Conservation (phyloP, 2,329 filamentous ascomycete genomes). For the Colletotrichum sidae region DNA sequence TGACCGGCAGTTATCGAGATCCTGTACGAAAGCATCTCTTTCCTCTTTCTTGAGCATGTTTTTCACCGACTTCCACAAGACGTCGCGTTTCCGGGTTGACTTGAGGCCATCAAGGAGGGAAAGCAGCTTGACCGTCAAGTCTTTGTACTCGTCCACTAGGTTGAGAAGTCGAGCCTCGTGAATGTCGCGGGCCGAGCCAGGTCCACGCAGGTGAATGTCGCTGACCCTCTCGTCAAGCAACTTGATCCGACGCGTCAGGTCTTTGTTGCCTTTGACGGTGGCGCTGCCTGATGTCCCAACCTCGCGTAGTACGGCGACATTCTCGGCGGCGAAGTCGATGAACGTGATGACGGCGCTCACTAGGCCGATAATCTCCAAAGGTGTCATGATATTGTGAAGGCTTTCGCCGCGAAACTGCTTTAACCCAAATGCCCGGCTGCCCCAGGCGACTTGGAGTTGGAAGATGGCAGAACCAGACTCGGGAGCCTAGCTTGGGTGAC, state of each 20-base stretch:
- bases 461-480: too few species aligned
- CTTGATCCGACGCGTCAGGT: constrained; percentile 5
- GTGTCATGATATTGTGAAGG: background rate
- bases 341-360: constrained; percentile 14
- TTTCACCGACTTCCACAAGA: background rate
- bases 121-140: background rate
- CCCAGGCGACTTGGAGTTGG: too few species aligned
- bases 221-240: background rate
- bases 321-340: constrained; percentile 20
- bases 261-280: background rate
- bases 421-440: too few species aligned
- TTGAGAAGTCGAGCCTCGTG: background rate
- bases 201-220: background rate
- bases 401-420: background rate
- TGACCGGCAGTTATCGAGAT: background rate
- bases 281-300: background rate
- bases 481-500: too few species aligned
- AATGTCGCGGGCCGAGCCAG: background rate
- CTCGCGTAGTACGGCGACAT: background rate
- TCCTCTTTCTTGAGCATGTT: background rate
- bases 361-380: constrained; percentile 18
- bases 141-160: background rate
- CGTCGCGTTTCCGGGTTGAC: background rate
- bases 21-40: background rate
- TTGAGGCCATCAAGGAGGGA: background rate